Conservation (phyloP, 2,329 filamentous ascomycete genomes). For the Calonectria pauciramosa region DNA sequence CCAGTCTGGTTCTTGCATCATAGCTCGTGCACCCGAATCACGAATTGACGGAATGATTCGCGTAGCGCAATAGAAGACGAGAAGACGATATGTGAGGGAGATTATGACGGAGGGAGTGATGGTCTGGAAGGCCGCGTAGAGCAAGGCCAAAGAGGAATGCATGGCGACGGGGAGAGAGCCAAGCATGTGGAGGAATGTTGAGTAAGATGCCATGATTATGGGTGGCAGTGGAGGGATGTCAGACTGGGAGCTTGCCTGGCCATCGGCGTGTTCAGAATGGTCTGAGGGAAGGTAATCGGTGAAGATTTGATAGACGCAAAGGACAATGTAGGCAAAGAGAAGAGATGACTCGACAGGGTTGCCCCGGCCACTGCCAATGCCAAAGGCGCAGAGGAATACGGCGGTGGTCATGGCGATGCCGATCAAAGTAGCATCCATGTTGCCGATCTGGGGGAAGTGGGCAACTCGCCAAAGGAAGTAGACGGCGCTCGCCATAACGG, state of each 20-base stretch:
- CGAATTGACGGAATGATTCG: slow-evolving; percentile 95
- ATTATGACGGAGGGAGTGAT: slow-evolving; percentile 97
- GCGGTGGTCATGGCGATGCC: slow-evolving; percentile 93
- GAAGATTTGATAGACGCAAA: slow-evolving; percentile 99
- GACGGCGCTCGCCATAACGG: slow-evolving; percentile 91
- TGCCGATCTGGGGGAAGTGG: slow-evolving; percentile 92
- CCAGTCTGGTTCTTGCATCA: slow-evolving; percentile 87
- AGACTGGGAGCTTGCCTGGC: slow-evolving; percentile 71
- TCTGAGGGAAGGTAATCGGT: slow-evolving; percentile 94
- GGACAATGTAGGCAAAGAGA: slow-evolving; percentile 96
- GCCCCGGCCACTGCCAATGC: slow-evolving; percentile 92
- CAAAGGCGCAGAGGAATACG: slow-evolving; percentile 92
- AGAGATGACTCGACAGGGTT: slow-evolving; percentile 96
- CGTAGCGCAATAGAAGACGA: slow-evolving; percentile 95
- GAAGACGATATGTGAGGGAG: slow-evolving; percentile 91
- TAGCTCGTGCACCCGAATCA: slow-evolving; percentile 84
- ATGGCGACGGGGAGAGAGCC: slow-evolving; percentile 87
- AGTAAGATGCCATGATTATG: slow-evolving; percentile 98
- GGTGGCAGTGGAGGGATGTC: slow-evolving; percentile 97
- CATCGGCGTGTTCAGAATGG: slow-evolving; percentile 67
- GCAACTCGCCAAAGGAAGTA: slow-evolving; percentile 98
- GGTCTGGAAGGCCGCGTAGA: slow-evolving; percentile 92
- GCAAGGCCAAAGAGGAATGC: slow-evolving; percentile 86
- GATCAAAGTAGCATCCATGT: slow-evolving; percentile 92
- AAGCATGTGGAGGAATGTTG: slow-evolving; percentile 87